Percentiles rank a stretch among this genome's conserved stretches.
Conservation (phyloP, 257 asterid species). For the Penstemon barbatus region DNA sequence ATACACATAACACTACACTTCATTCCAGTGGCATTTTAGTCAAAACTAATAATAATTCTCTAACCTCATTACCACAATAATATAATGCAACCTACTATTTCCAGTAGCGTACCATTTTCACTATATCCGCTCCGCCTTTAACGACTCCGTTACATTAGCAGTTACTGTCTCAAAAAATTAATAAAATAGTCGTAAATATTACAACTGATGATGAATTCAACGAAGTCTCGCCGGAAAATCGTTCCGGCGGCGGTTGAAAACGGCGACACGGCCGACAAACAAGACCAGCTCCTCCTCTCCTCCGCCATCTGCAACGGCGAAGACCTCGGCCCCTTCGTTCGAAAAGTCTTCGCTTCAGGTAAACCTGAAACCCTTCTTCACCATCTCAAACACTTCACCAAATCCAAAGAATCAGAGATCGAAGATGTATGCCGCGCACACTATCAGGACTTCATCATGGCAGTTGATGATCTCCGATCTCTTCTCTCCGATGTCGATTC, state of each 20-base stretch:
- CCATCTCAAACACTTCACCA: conserved; percentile 75
- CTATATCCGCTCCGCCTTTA: conserved; percentile 52
- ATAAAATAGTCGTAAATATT: neutral
- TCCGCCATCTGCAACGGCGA: conserved; percentile 92
- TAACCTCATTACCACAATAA: neutral
- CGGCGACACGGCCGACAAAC: conserved; percentile 82
- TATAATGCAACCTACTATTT: conserved; percentile 12
- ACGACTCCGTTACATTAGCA: conserved; percentile 43
- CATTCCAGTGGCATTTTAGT: conserved; percentile 10
- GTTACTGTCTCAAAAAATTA: conserved; percentile 30
- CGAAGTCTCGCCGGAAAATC: conserved; percentile 78
- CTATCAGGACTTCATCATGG: conserved; percentile 93
- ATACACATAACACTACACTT: no score
- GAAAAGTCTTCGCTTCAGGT: conserved; percentile 80
- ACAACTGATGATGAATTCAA: conserved; percentile 44
- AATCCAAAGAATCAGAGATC: conserved; percentile 90
- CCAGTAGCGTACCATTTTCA: conserved; percentile 26
- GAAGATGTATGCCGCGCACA: conserved; percentile 94
- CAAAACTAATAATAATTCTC: neutral
- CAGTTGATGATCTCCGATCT: conserved; percentile 96
- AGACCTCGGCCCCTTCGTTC: conserved; percentile 82
- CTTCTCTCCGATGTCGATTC: conserved; percentile 93
- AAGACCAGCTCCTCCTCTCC: conserved; percentile 85
- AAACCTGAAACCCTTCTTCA: conserved; percentile 83
- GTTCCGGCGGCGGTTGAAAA: conserved; percentile 63